Evolutionary conservation across 1,139 yeast genomes (phyloP), one percentile per base, ranked within the genome.

Genomic region (Debaryomycetaceae sp.): DNA sequence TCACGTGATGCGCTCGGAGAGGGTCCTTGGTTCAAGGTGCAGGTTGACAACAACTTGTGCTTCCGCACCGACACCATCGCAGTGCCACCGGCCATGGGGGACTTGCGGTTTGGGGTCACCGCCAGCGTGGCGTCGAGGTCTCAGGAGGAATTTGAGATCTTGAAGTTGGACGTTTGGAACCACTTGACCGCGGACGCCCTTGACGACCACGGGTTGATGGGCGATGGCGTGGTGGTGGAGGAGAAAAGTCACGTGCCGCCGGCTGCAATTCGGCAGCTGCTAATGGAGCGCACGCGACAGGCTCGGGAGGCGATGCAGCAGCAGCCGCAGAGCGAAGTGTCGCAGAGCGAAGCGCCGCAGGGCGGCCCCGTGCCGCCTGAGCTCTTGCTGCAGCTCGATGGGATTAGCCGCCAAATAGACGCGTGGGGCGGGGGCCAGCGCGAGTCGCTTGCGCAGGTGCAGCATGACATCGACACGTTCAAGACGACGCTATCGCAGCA

Each of bases 11-110:
- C n/a, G n/a, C n/a, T n/a, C n/a, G n/a, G n/a, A n/a, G 39, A 41
- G 18, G 59, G 61, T 19, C 24, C 18, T 8, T 53, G 68, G 45
- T 65, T 83, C 38, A 78, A 79, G 42, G 67, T 82, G 12, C 86
- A 83, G 42, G 56, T 80, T 27, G 86, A 83, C 49, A 83, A 83
- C 48, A 75, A 72, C 43, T 61, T 83, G 34, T 78, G 88, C 48
- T 75, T 82, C 55, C 78, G 77, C 48, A 78, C 88, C 0, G 70
- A 73, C 38, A 53, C 70, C 33, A 58, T 82, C 25, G 45, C 51
- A 16, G 46, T 77, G 15, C 70, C 69, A 14, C 29, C 36, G 3
- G n/a, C 14, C n/a, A 32, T 42, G 19, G 48, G 53, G 4, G 54
- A 65, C 24, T 64, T 62, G 37, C 61, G 54, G 33, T 43, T 81